These are phyloP conservation scores for Barbatosphaeria neglecta DNA, from an alignment of 495 filamentous ascomycete species.

Conservation along the genomic window DNA sequence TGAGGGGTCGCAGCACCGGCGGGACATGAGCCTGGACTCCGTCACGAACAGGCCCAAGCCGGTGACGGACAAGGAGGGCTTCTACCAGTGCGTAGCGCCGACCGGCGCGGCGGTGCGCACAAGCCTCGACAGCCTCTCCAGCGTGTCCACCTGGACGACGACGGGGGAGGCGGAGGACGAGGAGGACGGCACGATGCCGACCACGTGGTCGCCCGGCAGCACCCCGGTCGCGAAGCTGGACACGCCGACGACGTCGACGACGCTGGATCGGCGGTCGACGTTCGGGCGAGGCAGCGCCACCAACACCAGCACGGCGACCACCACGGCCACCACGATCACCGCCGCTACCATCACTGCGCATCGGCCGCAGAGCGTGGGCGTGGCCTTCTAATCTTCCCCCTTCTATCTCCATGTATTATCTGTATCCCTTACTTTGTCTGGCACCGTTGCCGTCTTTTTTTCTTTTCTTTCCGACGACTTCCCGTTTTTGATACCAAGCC, in stretches of 20 bases:
- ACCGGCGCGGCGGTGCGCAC: conserved; percentile 13
- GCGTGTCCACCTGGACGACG: conserved; percentile 28
- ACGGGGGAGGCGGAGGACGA: too few species aligned
- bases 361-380: conserved; percentile 12
- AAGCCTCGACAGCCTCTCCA: conserved; percentile 27
- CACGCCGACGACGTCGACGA: conserved; percentile 16
- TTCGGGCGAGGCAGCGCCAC: conserved; percentile 16
- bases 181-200: conserved; percentile 27
- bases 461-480: neutral
- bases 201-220: conserved; percentile 31
- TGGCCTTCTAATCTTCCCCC: conserved; percentile 9
- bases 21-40: conserved; percentile 26
- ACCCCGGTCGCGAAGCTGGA: conserved; percentile 21
- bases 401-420: conserved; percentile 4
- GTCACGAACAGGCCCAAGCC: conserved; percentile 38
- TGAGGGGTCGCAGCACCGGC: conserved; percentile 13
- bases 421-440: neutral
- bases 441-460: neutral
- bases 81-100: conserved; percentile 38
- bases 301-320: neutral
- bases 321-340: too few species aligned
- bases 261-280: conserved; percentile 11
- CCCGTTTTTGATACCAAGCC: neutral
- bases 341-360: conserved; percentile 2
- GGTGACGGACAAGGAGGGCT: conserved; percentile 34